phyloP scores from a whole-genome alignment of 805 yeast genomes.

The Yarrowia sp. region DNA sequence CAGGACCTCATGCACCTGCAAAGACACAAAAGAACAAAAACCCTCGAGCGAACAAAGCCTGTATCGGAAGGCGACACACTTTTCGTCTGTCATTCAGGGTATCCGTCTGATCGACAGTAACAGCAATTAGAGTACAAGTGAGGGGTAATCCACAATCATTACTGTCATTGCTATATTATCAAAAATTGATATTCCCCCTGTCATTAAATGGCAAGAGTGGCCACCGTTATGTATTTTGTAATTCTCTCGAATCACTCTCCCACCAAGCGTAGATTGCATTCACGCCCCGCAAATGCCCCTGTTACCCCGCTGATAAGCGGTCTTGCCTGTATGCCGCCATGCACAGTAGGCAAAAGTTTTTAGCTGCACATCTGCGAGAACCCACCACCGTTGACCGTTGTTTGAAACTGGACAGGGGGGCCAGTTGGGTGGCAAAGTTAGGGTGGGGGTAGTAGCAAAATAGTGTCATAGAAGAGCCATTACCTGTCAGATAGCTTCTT shows the following conservation, averaged over 20 bases:
- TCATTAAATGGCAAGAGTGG: too few species aligned
- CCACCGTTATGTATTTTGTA: too few species aligned
- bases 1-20: not conserved
- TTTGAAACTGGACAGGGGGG: not conserved
- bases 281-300: slow-evolving; percentile 5
- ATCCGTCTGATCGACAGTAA: slow-evolving; percentile 7
- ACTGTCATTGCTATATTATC: too few species aligned
- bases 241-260: too few species aligned
- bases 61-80: not conserved
- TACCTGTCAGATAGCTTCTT: not conserved
- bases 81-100: slow-evolving; percentile 2
- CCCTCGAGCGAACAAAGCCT: not conserved
- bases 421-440: not conserved
- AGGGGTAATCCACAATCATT: not conserved
- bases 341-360: not conserved
- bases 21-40: not conserved
- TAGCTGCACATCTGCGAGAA: not conserved
- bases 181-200: too few species aligned
- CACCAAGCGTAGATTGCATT: too few species aligned
- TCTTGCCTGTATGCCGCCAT: not conserved
- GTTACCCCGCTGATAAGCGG: slow-evolving; percentile 16
- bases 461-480: not conserved
- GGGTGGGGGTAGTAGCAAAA: too few species aligned
- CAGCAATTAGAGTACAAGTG: not conserved
- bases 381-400: slow-evolving; percentile 6